Evolutionary conservation across 257 asterid genomes (phyloP), one percentile per base, ranked within the genome.

Genomic region (Solanum etuberosum): DNA sequence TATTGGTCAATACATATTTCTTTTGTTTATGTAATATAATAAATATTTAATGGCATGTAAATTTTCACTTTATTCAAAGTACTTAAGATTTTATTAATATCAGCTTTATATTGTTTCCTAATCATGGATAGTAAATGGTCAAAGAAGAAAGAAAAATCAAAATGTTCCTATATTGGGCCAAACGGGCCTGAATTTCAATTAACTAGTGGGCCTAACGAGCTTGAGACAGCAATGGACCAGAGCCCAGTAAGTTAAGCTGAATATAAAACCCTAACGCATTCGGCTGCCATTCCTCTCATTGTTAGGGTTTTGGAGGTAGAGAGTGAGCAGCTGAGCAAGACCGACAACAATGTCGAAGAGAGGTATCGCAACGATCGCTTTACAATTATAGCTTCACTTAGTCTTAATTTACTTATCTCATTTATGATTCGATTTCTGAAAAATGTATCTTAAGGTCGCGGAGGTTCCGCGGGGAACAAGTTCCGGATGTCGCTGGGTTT

Each of bases 381-480:
- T 11, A 40, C 16, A 4, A 2, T 25, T 1, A 2, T 32, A 3
- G 5, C 23, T 40, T 40, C 10, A 14, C 16, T 0, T 85, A 7
- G 16, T 25, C 21, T 35, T 16, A n/a, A 27, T 70, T 42, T 12
- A 7, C 40, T 29, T 15, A 34, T 40, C 27, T 18, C 0, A 83
- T 18, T 7, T 51, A 23, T 35, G 68, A 29, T 72, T 15, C 12
- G 5, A 10, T 72, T 11, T 48, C 20, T 71, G 71, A 23, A 31
- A 25, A 27, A 86, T 72, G 40, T 51, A 14, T 1, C 4, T 88
- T 14, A 68, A 93, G 96, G 94, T 31, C 94, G 96, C 86, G 94
- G 94, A 91, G 95, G 95, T 46, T 88, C 94, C 85, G 95, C 98
- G 31, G 95, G 98, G n/a, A 91, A 94, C 92, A 92, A 94, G 90